A percentile compares a stretch with the other conserved stretches of the same genome.
Conservation (phyloP, 108 stramenopile genomes). For the Skeletonema menzelii region DNA sequence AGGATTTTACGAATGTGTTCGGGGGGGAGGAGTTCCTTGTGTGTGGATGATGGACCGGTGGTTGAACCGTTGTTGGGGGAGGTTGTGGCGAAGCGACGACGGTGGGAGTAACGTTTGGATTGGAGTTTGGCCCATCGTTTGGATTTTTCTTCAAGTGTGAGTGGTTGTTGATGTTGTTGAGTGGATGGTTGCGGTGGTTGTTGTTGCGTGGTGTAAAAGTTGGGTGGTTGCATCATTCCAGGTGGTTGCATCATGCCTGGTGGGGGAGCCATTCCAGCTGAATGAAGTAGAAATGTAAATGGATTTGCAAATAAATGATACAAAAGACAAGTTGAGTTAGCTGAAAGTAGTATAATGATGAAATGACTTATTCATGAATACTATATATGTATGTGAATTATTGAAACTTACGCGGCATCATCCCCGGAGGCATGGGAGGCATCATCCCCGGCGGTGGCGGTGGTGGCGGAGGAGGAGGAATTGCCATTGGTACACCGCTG, state of each 20-base stretch:
- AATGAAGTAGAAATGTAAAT: not conserved
- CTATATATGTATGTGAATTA: not conserved
- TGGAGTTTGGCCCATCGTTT: slow-evolving; percentile 88
- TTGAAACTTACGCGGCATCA: slow-evolving; percentile 1
- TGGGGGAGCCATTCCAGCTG: slow-evolving; percentile 11
- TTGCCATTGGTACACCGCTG: slow-evolving; percentile 6
- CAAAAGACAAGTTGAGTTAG: not conserved
- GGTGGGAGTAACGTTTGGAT: slow-evolving; percentile 74
- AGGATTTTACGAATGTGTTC: slow-evolving; percentile 97
- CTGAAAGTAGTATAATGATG: not conserved
- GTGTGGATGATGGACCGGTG: slow-evolving; percentile 68
- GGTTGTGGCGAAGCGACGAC: slow-evolving; percentile 54
- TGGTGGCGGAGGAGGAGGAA: not conserved
- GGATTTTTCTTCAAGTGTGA: slow-evolving; percentile 76
- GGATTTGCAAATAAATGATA: not conserved
- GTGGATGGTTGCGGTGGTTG: slow-evolving; percentile 10
- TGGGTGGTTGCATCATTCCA: slow-evolving; percentile 44
- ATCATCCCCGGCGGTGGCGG: slow-evolving; percentile 56
- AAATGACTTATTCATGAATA: not conserved
- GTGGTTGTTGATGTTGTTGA: slow-evolving; percentile 25
- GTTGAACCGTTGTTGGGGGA: slow-evolving; percentile 26
- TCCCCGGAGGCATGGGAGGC: slow-evolving; percentile 38
- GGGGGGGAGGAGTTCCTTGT: slow-evolving; percentile 91
- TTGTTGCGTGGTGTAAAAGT: not conserved
- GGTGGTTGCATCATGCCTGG: slow-evolving; percentile 30